phyloP scores from a whole-genome alignment of 1,139 yeast species.

The Saccharomycopsis hybrid region DNA sequence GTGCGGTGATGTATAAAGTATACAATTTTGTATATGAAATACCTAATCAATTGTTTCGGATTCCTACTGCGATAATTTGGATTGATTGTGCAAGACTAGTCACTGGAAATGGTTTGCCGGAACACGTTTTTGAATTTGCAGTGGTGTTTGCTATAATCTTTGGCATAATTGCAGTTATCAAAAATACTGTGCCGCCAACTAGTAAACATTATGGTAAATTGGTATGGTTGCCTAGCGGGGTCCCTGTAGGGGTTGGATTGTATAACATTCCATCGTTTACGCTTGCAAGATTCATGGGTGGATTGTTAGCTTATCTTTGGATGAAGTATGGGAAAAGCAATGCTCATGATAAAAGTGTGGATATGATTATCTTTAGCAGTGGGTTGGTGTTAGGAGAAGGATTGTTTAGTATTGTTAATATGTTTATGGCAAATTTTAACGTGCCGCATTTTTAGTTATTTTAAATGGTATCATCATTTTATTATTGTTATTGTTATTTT shows the following conservation, averaged over 20 bases:
- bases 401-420: slow-evolving; percentile 70
- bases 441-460: slow-evolving; percentile 20
- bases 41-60: slow-evolving; percentile 73
- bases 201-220: slow-evolving; percentile 38
- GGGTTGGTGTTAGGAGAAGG: slow-evolving; percentile 96
- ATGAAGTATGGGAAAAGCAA: slow-evolving; percentile 28
- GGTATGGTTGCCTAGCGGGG: slow-evolving; percentile 79
- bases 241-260: slow-evolving; percentile 95
- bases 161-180: slow-evolving; percentile 60
- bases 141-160: slow-evolving; percentile 61
- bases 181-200: slow-evolving; percentile 43
- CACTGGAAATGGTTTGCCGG: slow-evolving; percentile 87
- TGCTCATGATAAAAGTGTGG: slow-evolving; percentile 45
- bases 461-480: no score
- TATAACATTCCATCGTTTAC: slow-evolving; percentile 93
- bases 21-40: slow-evolving; percentile 78
- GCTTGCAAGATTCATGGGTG: slow-evolving; percentile 87
- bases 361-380: slow-evolving; percentile 79
- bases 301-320: slow-evolving; percentile 65
- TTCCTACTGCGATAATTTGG: slow-evolving; percentile 96
- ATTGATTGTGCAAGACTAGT: slow-evolving; percentile 91
- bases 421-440: slow-evolving; percentile 61
- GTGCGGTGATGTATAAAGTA: slow-evolving; percentile 74
- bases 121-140: slow-evolving; percentile 62
- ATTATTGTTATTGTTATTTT: background rate